Evolutionary conservation across 2,329 filamentous ascomycete genomes (phyloP).

Genomic region (Ophiostoma pallidulum): DNA sequence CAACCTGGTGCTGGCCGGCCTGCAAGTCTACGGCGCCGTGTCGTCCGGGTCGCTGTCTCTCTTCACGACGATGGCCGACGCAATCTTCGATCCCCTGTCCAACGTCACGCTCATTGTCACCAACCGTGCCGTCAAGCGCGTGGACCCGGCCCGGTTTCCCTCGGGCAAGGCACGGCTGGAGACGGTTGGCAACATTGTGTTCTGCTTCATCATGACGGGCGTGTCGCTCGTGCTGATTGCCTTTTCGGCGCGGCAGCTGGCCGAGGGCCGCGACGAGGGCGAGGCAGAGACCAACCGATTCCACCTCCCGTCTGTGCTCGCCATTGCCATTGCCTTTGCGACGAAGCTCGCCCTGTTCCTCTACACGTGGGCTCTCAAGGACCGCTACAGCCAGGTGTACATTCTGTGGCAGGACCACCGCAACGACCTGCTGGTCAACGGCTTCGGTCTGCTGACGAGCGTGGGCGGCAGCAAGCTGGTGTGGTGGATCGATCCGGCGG

Average conservation of each 20-base stretch:
- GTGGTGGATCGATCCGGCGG: conserved; percentile 94
- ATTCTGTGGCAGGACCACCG: conserved; percentile 96
- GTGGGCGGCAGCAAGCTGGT: conserved; percentile 80
- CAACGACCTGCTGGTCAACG: conserved; percentile 95
- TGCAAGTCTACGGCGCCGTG: conserved; percentile 85
- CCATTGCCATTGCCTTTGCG: conserved; percentile 70
- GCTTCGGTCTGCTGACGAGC: conserved; percentile 81
- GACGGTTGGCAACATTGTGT: conserved; percentile 90
- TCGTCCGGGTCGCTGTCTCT: conserved; percentile 85
- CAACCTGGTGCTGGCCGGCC: conserved; percentile 65
- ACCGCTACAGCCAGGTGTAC: conserved; percentile 83
- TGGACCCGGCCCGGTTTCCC: conserved; percentile 79
- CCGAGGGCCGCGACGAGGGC: conserved; percentile 28
- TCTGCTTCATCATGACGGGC: conserved; percentile 91
- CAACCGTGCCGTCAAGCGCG: conserved; percentile 76
- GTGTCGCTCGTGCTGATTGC: conserved; percentile 91
- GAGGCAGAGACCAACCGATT: conserved; percentile 53
- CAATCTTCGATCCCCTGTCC: conserved; percentile 84
- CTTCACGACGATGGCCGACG: conserved; percentile 95
- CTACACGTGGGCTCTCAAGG: conserved; percentile 85
- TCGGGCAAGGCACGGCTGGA: conserved; percentile 90
- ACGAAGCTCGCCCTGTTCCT: conserved; percentile 79
- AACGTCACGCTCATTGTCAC: conserved; percentile 82
- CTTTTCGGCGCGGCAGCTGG: conserved; percentile 67
- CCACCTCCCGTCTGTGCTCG: conserved; percentile 73